Percentiles rank a stretch among this genome's conserved stretches.
These are phyloP conservation scores for Pseudogymnoascus sp. DNA, from an alignment of 2,329 filamentous ascomycete species.

Conservation along the genomic window DNA sequence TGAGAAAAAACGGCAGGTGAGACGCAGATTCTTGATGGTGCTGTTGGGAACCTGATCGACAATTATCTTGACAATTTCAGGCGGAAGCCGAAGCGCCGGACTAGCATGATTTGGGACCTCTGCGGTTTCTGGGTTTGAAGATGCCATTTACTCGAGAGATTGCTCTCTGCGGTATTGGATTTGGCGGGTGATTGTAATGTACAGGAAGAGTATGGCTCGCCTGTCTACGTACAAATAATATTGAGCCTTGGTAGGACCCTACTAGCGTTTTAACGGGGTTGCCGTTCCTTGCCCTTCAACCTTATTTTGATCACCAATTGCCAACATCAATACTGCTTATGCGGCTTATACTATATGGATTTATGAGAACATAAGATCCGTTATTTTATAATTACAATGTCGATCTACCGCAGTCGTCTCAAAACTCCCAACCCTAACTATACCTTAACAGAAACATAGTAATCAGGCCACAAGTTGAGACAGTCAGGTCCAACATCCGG, in stretches of 20 bases:
- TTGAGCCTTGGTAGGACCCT: too few relatives aligned
- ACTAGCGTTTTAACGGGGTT: too few relatives aligned
- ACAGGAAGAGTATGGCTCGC: too few relatives aligned
- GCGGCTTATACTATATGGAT: neutral
- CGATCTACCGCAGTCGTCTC: neutral
- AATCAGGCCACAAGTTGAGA: neutral
- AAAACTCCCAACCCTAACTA: neutral
- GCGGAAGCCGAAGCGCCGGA: neutral
- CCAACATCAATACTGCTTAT: too few relatives aligned
- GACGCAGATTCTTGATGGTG: constrained; percentile 25
- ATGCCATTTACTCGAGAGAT: neutral
- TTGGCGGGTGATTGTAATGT: too few relatives aligned
- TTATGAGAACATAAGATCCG: neutral
- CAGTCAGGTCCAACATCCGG: neutral
- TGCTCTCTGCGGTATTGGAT: neutral
- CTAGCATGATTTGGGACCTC: neutral
- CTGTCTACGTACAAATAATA: too few relatives aligned
- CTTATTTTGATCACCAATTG: too few relatives aligned
- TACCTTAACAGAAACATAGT: neutral
- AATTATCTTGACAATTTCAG: constrained; percentile 12
- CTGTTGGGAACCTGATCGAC: constrained; percentile 20
- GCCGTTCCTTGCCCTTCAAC: too few relatives aligned
- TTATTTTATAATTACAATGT: neutral
- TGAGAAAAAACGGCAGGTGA: too few relatives aligned
- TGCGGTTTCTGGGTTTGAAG: neutral